Evolutionary conservation across 768 basidiomycete genomes (phyloP).

Genomic region (Candolleomyces efflorescens): DNA sequence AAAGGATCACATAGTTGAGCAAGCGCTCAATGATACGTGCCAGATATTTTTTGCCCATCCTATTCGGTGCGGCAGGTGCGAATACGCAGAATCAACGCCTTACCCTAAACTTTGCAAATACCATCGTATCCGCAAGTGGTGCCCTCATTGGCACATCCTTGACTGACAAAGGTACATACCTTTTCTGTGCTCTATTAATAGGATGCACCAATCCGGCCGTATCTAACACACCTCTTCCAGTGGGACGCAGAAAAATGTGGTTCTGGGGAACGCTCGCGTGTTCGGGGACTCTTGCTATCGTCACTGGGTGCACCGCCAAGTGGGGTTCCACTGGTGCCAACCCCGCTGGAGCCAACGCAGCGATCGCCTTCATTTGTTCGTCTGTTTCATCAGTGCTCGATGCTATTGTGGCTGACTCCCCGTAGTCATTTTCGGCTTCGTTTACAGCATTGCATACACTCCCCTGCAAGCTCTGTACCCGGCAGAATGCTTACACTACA

Average conservation of each 20-base stretch:
- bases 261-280: slow-evolving; percentile 42
- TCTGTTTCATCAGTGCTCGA: background rate
- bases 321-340: slow-evolving; percentile 33
- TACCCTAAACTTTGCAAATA: slow-evolving; percentile 40
- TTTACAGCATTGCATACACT: slow-evolving; percentile 52
- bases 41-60: slow-evolving; percentile 41
- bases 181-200: too few relatives aligned
- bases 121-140: slow-evolving; percentile 35
- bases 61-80: slow-evolving; percentile 36
- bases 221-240: slow-evolving; percentile 3
- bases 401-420: slow-evolving; percentile 7
- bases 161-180: slow-evolving; percentile 25
- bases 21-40: background rate
- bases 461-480: slow-evolving; percentile 58
- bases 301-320: slow-evolving; percentile 40
- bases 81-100: slow-evolving; percentile 34
- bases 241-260: slow-evolving; percentile 42
- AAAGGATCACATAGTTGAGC: background rate
- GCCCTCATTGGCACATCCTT: slow-evolving; percentile 37
- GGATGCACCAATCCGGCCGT: too few relatives aligned
- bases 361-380: slow-evolving; percentile 44
- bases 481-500: slow-evolving; percentile 51
- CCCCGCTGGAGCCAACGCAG: slow-evolving; percentile 35
- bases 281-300: slow-evolving; percentile 35
- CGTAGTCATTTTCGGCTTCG: slow-evolving; percentile 50